These are phyloP conservation scores for Volvariella volvacea DNA, from an alignment of 1,284 basidiomycete genomes.

Conservation along the genomic window DNA sequence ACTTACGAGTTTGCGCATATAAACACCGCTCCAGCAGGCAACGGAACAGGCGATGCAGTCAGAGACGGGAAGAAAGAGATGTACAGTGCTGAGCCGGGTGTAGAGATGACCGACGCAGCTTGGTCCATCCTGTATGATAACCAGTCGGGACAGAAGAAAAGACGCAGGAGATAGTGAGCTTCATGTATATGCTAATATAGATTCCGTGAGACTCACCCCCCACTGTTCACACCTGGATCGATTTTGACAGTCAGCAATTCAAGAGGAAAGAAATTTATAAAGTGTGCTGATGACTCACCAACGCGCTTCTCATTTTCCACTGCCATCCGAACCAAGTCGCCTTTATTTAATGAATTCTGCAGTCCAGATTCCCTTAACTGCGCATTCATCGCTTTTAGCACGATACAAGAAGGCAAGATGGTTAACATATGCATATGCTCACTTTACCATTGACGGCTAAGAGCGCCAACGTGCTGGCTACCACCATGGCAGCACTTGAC, in stretches of 20 bases:
- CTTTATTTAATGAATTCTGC: slow-evolving; percentile 44
- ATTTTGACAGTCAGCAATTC: not conserved
- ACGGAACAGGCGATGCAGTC: slow-evolving; percentile 53
- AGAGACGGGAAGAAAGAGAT: slow-evolving; percentile 80
- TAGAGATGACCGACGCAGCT: slow-evolving; percentile 74
- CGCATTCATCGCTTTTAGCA: slow-evolving; percentile 21
- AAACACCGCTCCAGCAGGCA: slow-evolving; percentile 52
- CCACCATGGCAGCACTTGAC: slow-evolving; percentile 82
- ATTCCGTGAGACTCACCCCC: slow-evolving; percentile 43
- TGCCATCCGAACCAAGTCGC: slow-evolving; percentile 68
- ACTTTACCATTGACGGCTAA: slow-evolving; percentile 70
- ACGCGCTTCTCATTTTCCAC: slow-evolving; percentile 82
- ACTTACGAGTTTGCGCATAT: slow-evolving; percentile 70
- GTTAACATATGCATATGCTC: too few relatives aligned
- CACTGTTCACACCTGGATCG: slow-evolving; percentile 56
- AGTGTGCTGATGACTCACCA: slow-evolving; percentile 33
- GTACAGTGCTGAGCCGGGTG: slow-evolving; percentile 65
- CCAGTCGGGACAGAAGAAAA: not conserved
- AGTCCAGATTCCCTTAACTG: slow-evolving; percentile 6
- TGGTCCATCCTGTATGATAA: slow-evolving; percentile 63
- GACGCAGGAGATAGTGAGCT: not conserved
- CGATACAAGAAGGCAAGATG: slow-evolving; percentile 13
- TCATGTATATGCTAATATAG: not conserved
- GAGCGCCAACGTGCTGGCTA: slow-evolving; percentile 75
- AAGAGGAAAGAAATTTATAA: slow-evolving; percentile 5